Conservation (phyloP, 1,139 yeast species). For the Candida sanyaensis region DNA sequence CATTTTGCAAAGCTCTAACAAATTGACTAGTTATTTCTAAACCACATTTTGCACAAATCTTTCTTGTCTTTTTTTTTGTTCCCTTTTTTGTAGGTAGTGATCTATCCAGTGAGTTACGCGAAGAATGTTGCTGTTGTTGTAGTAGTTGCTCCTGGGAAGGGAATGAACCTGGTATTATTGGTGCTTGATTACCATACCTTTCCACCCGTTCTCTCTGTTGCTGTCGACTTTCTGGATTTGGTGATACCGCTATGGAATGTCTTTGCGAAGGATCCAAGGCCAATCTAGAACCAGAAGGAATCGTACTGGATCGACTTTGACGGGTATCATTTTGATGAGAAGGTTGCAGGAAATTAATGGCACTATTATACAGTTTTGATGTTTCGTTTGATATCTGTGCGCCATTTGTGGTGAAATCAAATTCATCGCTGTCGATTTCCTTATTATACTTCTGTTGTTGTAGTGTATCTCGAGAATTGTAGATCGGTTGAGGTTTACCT, state of each 20-base stretch:
- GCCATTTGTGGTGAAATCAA: constrained; percentile 8
- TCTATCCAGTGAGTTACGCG: constrained; percentile 1
- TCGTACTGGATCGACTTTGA: not conserved
- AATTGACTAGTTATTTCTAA: constrained; percentile 75
- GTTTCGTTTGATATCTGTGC: not conserved
- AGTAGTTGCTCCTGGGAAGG: constrained; percentile 30
- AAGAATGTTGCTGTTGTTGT: constrained; percentile 1
- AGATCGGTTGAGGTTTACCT: constrained; percentile 9
- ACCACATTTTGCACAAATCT: constrained; percentile 64
- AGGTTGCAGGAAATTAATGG: not conserved
- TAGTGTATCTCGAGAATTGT: constrained; percentile 4
- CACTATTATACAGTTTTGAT: not conserved
- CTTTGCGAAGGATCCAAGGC: constrained; percentile 15
- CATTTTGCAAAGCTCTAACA: constrained; percentile 78
- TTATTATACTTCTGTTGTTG: constrained; percentile 4
- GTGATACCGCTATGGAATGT: constrained; percentile 20
- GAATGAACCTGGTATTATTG: not conserved
- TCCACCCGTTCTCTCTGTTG: not conserved
- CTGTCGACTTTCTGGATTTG: constrained; percentile 13
- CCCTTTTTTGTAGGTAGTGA: constrained; percentile 2
- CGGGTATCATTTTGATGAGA: not conserved
- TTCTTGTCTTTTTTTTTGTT: constrained; percentile 27
- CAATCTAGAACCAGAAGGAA: not conserved
- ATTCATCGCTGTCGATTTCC: constrained; percentile 9
- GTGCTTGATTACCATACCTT: not conserved